Conservation (phyloP, 305 asterid species). For the Rubia peregrina region DNA sequence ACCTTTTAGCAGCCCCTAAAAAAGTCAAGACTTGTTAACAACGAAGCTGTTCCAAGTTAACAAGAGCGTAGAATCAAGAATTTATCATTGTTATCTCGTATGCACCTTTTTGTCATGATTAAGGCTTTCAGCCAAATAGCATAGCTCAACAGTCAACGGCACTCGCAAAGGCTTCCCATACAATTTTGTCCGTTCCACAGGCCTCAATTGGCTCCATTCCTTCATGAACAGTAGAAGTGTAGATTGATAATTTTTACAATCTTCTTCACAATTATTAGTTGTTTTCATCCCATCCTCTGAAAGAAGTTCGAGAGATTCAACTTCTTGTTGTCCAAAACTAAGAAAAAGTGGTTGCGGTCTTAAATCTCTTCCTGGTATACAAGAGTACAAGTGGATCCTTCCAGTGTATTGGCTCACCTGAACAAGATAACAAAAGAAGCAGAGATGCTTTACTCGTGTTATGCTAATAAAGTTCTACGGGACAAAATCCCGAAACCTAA, state of each 20-base stretch:
- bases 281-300: conserved; percentile 32
- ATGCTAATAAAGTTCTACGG: not conserved
- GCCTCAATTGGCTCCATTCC: conserved; percentile 81
- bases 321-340: conserved; percentile 75
- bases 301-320: conserved; percentile 32
- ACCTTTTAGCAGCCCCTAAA: conserved; percentile 74
- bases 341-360: conserved; percentile 82
- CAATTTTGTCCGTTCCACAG: conserved; percentile 66
- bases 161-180: conserved; percentile 74
- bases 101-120: conserved; percentile 77
- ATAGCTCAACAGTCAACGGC: conserved; percentile 71
- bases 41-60: not conserved
- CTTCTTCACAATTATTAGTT: conserved; percentile 33
- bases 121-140: conserved; percentile 65
- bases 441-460: not conserved
- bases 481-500: not conserved
- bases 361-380: conserved; percentile 58
- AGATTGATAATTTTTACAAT: conserved; percentile 37
- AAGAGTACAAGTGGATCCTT: conserved; percentile 79
- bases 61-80: not conserved
- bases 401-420: conserved; percentile 90
- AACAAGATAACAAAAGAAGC: conserved; percentile 1
- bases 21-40: conserved; percentile 21
- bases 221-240: conserved; percentile 46
- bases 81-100: conserved; percentile 3